Evolutionary conservation across 1,284 basidiomycete genomes (phyloP).

Genomic region (Cryptococcus hybrid): DNA sequence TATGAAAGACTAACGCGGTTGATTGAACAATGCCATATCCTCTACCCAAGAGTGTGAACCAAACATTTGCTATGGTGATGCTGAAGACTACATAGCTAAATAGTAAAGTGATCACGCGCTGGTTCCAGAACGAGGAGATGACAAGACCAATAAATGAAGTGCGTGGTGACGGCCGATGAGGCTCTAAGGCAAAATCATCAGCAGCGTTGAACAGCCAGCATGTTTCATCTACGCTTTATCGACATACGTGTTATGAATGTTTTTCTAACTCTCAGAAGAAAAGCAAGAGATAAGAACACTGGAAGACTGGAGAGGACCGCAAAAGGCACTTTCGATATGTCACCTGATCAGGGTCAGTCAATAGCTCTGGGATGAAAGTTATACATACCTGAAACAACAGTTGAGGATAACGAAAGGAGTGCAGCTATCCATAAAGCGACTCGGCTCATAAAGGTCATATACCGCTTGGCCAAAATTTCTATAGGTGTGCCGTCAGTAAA

Average conservation of each 20-base stretch:
- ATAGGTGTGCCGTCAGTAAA: background rate
- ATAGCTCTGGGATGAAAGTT: background rate
- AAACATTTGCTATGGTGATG: conserved; percentile 16
- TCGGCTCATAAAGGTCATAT: conserved; percentile 20
- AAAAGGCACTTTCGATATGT: conserved; percentile 43
- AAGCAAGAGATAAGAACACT: conserved; percentile 45
- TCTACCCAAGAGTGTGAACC: conserved; percentile 9
- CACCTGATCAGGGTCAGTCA: background rate
- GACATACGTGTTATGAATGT: conserved; percentile 33
- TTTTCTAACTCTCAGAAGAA: conserved; percentile 22
- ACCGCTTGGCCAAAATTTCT: conserved; percentile 36
- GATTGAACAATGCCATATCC: conserved; percentile 7
- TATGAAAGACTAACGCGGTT: conserved; percentile 11
- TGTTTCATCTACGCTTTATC: conserved; percentile 10
- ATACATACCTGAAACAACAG: conserved; percentile 14
- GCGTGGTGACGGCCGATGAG: conserved; percentile 3
- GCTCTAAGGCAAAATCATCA: conserved; percentile 5
- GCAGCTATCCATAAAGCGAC: conserved; percentile 17
- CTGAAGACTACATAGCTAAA: conserved; percentile 20
- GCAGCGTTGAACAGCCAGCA: background rate
- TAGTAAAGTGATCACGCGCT: conserved; percentile 18
- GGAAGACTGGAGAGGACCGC: conserved; percentile 59
- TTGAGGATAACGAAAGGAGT: background rate
- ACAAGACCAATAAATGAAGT: conserved; percentile 13
- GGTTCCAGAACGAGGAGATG: conserved; percentile 19